Evolutionary conservation across 2,329 filamentous ascomycete species (phyloP).

Genomic region (Domatiomyces globalis): DNA sequence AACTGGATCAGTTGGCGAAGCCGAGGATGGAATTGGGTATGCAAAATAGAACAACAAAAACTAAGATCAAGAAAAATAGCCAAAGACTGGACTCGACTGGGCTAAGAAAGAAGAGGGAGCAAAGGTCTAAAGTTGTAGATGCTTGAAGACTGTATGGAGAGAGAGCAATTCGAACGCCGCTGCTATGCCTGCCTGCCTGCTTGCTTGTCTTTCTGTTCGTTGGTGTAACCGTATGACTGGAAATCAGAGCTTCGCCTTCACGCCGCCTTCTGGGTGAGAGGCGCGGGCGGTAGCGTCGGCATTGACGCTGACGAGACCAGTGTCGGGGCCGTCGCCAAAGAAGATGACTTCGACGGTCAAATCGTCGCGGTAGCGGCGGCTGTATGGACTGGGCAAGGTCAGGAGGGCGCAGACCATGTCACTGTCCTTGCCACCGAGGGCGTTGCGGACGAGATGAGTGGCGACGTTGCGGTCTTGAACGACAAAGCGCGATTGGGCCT

Average conservation of each 20-base stretch:
- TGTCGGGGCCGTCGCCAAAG: constrained; percentile 69
- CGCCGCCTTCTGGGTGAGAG: constrained; percentile 15
- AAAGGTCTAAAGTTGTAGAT: not conserved
- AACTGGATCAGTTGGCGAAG: no score
- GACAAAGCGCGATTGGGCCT: constrained; percentile 57
- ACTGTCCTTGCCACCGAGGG: constrained; percentile 78
- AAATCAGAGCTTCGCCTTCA: constrained; percentile 35
- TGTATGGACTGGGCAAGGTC: constrained; percentile 82
- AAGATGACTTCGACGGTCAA: constrained; percentile 97
- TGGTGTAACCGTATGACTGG: not conserved
- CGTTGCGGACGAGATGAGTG: constrained; percentile 89
- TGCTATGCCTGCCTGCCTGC: not conserved
- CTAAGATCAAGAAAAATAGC: no score
- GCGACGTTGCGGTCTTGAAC: constrained; percentile 93
- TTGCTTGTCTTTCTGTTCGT: not conserved
- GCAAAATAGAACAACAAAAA: no score
- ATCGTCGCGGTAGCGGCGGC: constrained; percentile 82
- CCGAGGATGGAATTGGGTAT: no score
- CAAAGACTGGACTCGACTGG: not conserved
- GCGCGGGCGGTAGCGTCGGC: constrained; percentile 62
- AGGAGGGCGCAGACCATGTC: constrained; percentile 89
- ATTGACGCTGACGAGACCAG: constrained; percentile 69
- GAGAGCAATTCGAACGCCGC: not conserved
- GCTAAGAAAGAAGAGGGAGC: not conserved
- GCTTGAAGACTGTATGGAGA: not conserved